Evolutionary conservation across 2,329 filamentous ascomycete species (phyloP), one percentile per base, ranked within the genome.

Genomic region (Fusarium torreyae): DNA sequence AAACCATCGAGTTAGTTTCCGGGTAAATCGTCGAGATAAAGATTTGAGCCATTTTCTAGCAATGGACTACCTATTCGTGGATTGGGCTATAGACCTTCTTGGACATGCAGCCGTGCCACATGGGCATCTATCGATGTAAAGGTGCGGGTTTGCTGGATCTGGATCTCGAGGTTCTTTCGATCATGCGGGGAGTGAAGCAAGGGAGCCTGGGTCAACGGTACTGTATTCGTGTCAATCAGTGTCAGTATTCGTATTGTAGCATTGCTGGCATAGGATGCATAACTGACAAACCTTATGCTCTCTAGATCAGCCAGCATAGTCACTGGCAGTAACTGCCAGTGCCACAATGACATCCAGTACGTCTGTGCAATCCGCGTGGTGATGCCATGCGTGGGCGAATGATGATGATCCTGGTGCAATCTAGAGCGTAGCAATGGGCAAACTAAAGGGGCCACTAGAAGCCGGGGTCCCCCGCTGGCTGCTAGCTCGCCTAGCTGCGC

Each of bases 21-120:
- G 57, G 57, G 24, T 63, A 44, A 63, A 57, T 63, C 60, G 46
- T 53, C 33, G 15, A 53, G 56, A 60, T 45, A 49, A 40, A 49
- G 20, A 26, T n/a, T 48, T 65, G 60, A 66, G 61, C 54, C 55
- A 66, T 66, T 62, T 66, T 52, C 13, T 28, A 38, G 20, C 46
- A 39, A 31, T 44, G 28, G 43, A 31, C 18, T 33, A 15, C 33
- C 36, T 42, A 67, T 69, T 68, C 61, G 66, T 70, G 49, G 55
- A 52, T 59, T 63, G 43, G 48, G 14, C 28, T 40, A 40, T 50
- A 54, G 48, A 24, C 22, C 22, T 24, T 24, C 22, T 24, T 24
- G 22, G 22, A 42, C 39, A 67, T 67, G 57, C 62, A 66, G 57
- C 63, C 50, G 49, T 56, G 67, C 57, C 66, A 69, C 66, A 69